These are phyloP conservation scores for Axilococcus clingmanii DNA, from an alignment of 139 green algal species.

Conservation along the genomic window DNA sequence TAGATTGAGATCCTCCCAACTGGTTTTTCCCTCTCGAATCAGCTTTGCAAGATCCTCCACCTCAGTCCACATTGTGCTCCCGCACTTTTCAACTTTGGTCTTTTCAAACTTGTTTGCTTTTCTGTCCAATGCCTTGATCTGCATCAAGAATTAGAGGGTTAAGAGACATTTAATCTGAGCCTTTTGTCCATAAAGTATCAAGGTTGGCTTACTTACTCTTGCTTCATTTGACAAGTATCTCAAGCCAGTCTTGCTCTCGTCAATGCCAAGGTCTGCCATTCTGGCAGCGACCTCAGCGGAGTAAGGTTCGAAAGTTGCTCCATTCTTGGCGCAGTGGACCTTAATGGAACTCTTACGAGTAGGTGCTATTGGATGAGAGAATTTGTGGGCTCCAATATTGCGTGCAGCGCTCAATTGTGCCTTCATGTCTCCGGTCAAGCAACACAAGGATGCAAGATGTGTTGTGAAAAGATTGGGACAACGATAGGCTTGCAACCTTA, in stretches of 20 bases:
- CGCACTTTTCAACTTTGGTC: constrained; percentile 75
- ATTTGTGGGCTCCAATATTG: not conserved
- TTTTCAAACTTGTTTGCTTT: constrained; percentile 75
- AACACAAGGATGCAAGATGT: constrained; percentile 5
- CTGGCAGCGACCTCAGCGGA: constrained; percentile 12
- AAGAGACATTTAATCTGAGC: too few relatives aligned
- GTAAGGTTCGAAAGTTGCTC: not conserved
- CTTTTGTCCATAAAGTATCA: too few relatives aligned
- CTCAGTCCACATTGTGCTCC: constrained; percentile 65
- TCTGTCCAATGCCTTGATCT: too few relatives aligned
- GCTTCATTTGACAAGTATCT: constrained; percentile 53
- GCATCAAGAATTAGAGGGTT: too few relatives aligned
- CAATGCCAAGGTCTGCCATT: constrained; percentile 19
- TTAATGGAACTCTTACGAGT: not conserved
- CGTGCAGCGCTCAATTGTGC: not conserved
- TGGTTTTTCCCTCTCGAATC: constrained; percentile 65
- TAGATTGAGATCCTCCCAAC: constrained; percentile 67
- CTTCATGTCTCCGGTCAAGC: not conserved
- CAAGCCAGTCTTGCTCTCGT: constrained; percentile 38
- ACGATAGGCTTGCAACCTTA: too few relatives aligned
- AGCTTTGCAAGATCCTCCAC: constrained; percentile 44
- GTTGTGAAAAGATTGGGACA: too few relatives aligned
- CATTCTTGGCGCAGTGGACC: not conserved
- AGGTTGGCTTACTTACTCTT: constrained; percentile 30
- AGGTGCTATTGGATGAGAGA: not conserved